Evolutionary conservation across 306 rosid species (phyloP), one percentile per base, ranked within the genome.

Genomic region (Oxytropis ochrocephala): DNA sequence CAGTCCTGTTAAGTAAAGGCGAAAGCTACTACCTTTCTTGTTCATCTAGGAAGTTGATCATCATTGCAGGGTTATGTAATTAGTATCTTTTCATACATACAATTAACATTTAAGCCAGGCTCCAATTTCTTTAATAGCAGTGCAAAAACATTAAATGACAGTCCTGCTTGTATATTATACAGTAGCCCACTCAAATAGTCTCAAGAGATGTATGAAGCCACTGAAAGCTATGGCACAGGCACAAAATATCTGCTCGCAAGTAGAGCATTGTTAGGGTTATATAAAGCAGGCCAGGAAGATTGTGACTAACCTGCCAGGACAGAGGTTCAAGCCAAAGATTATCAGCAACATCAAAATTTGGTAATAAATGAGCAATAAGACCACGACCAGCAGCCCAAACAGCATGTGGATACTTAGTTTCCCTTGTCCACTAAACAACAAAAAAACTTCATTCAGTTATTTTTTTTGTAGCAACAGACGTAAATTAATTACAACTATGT

Each of bases 361-460:
- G 98, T 66, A 90, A 81, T 41, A 93, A 81, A 78, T 82, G 85
- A 75, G 96, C 94, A 78, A 89, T 84, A 58, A 93, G 87, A 76
- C 88, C 87, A 51, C 98, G 98, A 39, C 98, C 98, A 71, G 98
- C 98, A 51, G 97, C 94, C 98, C 98, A 93, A 55, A 93, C 89
- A 77, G 96, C 98, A 85, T 93, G 98, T 50, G 97, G 98, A 67
- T 83, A 86, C 79, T 93, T 93, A 66, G 89, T 81, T 78, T 90
- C 92, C 83, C 75, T 85, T 3, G 96, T 90, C 98, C 98, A 93
- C 98, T 93, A 78, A 64, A 65, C 70, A 75, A 82, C 51, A 72
- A 72, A 58, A 19, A 74, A 82, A 39, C 51, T 29, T 51, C 10
- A 33, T 30, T 16, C 50, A 77, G 64, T 48, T 36, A 75, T 16